Evolutionary conservation across 768 basidiomycete species (phyloP), one percentile per base, ranked within the genome.

Genomic region (Podaxis mareebaensis): DNA sequence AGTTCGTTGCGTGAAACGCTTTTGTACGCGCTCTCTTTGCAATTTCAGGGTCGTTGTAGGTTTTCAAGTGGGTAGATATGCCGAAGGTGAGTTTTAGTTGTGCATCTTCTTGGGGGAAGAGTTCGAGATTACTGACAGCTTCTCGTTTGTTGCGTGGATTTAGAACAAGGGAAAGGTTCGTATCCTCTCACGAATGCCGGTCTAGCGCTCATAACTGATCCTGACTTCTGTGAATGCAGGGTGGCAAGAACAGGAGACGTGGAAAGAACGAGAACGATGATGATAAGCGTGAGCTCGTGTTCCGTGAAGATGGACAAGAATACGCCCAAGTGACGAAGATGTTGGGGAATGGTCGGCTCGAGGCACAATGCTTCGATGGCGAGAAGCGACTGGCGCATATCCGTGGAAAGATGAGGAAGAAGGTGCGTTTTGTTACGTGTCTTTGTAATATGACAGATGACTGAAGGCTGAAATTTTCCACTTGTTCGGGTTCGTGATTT

Each of bases 201-300:
- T 26, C 24, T 5, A 20, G 44, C 44, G 22, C 13, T 26, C 10
- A 44, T 12, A 13, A 22, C 7, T 8, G 28, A 38, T 12, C 24
- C 22, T 36, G 13, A 53, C 8, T n/a, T 17, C 6, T 38, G 15
- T 2, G 20, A 44, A 44, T 58, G 15, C 53, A 99, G 96, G 96
- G 96, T 75, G 97, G 96, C 66, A 99, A 99, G 85, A 99, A 99
- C 81, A 87, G 96, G 79, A 86, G 97, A 86, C 86, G 97, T 80
- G 97, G 97, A 84, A 99, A 99, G 87, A 99, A 98, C 79, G 96
- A 99, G 82, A 97, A 96, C 79, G 97, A 99, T 61, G 92, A 93
- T 70, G 93, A 97, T 81, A 99, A 98, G 84, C 92, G 97, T 70
- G 97, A 99, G 76, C 86, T 99, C 61, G 95, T 98, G 44, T 99